These are phyloP conservation scores for Apium graveolens DNA, from an alignment of 129 eudicot species.

Conservation along the genomic window DNA sequence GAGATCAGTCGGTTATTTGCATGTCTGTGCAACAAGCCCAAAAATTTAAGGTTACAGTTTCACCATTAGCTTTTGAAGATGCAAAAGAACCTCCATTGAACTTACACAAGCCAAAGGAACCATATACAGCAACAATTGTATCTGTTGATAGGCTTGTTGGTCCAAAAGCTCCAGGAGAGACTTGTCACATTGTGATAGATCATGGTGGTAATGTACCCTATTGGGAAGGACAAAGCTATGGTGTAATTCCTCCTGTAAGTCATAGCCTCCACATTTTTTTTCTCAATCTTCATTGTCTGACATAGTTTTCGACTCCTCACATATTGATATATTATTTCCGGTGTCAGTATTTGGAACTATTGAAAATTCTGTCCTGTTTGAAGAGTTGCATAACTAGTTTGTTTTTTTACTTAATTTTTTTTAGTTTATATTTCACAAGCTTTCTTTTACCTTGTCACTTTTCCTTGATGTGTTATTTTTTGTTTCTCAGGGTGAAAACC, in stretches of 20 bases:
- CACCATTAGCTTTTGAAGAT: slow-evolving; percentile 74
- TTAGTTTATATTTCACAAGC: neutral
- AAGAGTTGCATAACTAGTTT: neutral
- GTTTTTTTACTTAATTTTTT: neutral
- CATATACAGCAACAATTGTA: slow-evolving; percentile 83
- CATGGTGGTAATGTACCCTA: slow-evolving; percentile 91
- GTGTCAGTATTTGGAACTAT: neutral
- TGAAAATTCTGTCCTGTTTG: neutral
- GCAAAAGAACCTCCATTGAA: slow-evolving; percentile 79
- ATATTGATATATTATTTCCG: neutral
- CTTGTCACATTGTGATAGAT: slow-evolving; percentile 88
- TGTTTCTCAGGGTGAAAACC: slow-evolving; percentile 77
- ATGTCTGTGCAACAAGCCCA: slow-evolving; percentile 74
- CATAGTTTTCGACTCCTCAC: neutral
- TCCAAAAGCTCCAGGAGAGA: slow-evolving; percentile 91
- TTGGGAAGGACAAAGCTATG: slow-evolving; percentile 99
- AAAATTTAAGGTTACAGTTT: slow-evolving; percentile 52
- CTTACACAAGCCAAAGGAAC: slow-evolving; percentile 74
- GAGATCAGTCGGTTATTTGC: neutral
- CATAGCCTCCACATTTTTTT: neutral
- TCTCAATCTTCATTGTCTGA: neutral
- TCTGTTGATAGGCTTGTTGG: slow-evolving; percentile 92
- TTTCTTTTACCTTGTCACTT: neutral
- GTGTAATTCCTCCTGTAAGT: slow-evolving; percentile 92
- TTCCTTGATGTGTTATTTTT: neutral